Conservation (phyloP, 257 asterid genomes). For the Perilla frutescens region DNA sequence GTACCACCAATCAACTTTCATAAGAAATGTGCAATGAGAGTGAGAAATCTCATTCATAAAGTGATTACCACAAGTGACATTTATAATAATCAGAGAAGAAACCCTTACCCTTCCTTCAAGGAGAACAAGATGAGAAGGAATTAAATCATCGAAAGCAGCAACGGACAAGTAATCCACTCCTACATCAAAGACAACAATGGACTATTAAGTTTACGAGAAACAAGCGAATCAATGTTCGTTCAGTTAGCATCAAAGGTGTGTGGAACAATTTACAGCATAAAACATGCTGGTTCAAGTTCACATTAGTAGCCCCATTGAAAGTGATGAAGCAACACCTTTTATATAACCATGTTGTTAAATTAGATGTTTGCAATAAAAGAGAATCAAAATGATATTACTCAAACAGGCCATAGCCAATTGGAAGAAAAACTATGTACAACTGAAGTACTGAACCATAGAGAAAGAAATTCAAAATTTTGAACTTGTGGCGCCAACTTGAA, state of each 20-base stretch:
- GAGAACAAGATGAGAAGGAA: slow-evolving; percentile 86
- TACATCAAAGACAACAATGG: slow-evolving; percentile 41
- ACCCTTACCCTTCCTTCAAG: slow-evolving; percentile 74
- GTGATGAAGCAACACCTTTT: not conserved
- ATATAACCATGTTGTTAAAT: not conserved
- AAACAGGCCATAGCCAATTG: not conserved
- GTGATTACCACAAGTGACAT: not conserved
- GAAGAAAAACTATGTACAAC: not conserved
- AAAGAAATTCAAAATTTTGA: not conserved
- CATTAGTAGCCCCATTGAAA: not conserved
- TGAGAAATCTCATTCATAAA: not conserved
- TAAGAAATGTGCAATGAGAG: not conserved
- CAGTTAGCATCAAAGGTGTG: not conserved
- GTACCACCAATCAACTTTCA: slow-evolving; percentile 1
- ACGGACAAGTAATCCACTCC: slow-evolving; percentile 95
- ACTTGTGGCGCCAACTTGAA: not conserved
- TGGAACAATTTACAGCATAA: not conserved
- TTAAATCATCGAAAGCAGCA: slow-evolving; percentile 81
- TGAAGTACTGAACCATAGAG: not conserved
- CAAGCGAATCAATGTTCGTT: not conserved
- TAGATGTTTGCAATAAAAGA: not conserved
- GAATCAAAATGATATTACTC: not conserved
- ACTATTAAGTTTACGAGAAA: slow-evolving; percentile 18
- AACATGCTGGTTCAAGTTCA: slow-evolving; percentile 9
- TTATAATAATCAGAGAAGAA: slow-evolving; percentile 13